Evolutionary conservation across 129 eudicot genomes (phyloP), one percentile per base, ranked within the genome.

Genomic region (Tanacetum coccineum): DNA sequence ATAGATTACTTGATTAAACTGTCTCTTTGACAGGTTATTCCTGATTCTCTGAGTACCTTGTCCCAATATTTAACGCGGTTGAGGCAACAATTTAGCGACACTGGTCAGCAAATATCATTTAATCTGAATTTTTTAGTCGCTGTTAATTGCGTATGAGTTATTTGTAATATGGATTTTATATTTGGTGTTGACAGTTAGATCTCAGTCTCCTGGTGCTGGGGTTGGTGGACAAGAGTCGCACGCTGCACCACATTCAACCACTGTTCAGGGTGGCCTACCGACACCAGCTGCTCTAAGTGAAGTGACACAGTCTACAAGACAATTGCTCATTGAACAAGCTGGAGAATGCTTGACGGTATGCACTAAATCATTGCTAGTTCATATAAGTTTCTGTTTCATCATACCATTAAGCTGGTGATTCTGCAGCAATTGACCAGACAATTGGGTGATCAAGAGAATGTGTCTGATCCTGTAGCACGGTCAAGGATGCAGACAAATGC

Each of bases 1-100:
- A 6, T 26, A 12, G 48, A 42, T n/a, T 72, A 36, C 9, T 52
- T 52, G 56, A n/a, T 65, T 67, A 22, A 51, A 55, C 44, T n/a
- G n/a, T 32, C 63, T 44, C 3, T 14, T 3, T 46, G 74, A 72
- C 88, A 91, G 97, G 82, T 87, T 56, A 85, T 91, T 75, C 98
- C 91, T 47, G n/a, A 91, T 83, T 89, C 98, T 57, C 59, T 91
- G 80, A 78, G 91, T 62, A 91, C 98, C 58, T 78, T 91, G 77
- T 75, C 84, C 57, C 94, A 88, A 70, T 87, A 85, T 77, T 46
- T 85, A 75, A 83, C 76, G 62, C 85, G 76, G 26, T 91, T n/a
- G 87, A 85, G 68, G n/a, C 87, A 74, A 70, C 96, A 91, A 64
- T 79, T 88, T 26, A 62, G 59, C 36, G 78, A 79, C 72, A 87